These are phyloP conservation scores for Eutrema japonicum DNA, from an alignment of 345 rosid genomes.

Conservation along the genomic window DNA sequence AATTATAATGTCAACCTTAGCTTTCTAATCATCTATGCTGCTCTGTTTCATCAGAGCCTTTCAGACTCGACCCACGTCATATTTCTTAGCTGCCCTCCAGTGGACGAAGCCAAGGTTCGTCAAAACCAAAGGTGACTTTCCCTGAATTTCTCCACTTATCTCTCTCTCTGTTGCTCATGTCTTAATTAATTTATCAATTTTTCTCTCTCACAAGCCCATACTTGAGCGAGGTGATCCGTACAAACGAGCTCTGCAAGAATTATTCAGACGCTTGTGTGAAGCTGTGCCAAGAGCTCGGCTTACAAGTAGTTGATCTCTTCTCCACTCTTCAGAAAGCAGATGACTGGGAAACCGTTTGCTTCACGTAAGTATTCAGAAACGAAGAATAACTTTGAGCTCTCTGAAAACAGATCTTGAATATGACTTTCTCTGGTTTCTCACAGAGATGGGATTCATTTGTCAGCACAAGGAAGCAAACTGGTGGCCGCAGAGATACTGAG, in stretches of 20 bases:
- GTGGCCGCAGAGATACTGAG: conserved; percentile 83
- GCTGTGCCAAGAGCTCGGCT: conserved; percentile 70
- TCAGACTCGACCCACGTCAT: conserved; percentile 66
- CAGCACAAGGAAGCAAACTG: conserved; percentile 86
- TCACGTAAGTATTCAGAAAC: conserved; percentile 65
- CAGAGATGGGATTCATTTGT: conserved; percentile 90
- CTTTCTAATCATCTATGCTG: conserved; percentile 10
- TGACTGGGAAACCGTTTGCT: conserved; percentile 70
- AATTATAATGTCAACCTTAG: neutral
- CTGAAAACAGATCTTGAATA: neutral
- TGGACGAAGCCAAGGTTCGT: conserved; percentile 73
- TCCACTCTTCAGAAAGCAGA: conserved; percentile 64
- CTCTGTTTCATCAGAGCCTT: conserved; percentile 68
- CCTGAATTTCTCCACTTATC: conserved; percentile 11
- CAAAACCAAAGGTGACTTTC: conserved; percentile 60
- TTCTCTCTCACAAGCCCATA: conserved; percentile 52
- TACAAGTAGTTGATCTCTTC: conserved; percentile 79
- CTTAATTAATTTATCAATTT: neutral
- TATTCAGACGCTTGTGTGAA: conserved; percentile 86
- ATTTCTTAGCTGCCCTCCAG: conserved; percentile 86
- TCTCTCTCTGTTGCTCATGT: neutral
- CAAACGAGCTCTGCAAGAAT: conserved; percentile 76
- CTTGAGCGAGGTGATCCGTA: conserved; percentile 77
- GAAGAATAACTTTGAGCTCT: neutral
- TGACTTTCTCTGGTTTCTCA: neutral